phyloP scores from a whole-genome alignment of 208 protist genomes.

The Angomonas deanei region DNA sequence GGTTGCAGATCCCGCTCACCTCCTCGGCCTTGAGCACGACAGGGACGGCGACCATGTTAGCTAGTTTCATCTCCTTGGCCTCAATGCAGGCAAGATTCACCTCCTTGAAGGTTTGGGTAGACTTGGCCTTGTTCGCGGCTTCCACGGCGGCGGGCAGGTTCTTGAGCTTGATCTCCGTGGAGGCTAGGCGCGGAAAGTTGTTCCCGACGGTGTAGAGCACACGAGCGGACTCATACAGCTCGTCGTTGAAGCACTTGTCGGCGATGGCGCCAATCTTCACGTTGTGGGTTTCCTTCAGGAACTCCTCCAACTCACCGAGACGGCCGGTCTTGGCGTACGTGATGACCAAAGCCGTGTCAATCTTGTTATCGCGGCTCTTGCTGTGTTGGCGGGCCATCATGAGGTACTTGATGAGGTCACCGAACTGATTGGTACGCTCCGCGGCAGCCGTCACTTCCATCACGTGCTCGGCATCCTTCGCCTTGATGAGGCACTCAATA shows the following conservation, averaged over 20 bases:
- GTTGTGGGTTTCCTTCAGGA: conserved; percentile 96
- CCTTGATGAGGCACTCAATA: conserved; percentile 98
- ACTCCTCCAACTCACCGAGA: conserved; percentile 98
- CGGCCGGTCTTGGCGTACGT: conserved; percentile 95
- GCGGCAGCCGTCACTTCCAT: conserved; percentile 90
- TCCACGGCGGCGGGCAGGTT: conserved; percentile 96
- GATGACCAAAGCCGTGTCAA: conserved; percentile 99
- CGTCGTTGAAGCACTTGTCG: conserved; percentile 97
- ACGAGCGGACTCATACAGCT: conserved; percentile 97
- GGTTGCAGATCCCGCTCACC: conserved; percentile 90
- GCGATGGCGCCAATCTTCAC: conserved; percentile 95
- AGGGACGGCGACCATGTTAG: conserved; percentile 96
- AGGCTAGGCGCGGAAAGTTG: conserved; percentile 95
- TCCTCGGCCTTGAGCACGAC: conserved; percentile 98
- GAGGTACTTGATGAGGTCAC: conserved; percentile 98
- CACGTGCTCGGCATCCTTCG: conserved; percentile 94
- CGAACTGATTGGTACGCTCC: conserved; percentile 90
- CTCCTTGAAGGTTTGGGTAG: conserved; percentile 94
- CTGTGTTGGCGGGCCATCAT: conserved; percentile 95
- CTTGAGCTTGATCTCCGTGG: conserved; percentile 95
- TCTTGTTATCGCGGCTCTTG: conserved; percentile 78
- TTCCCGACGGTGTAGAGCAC: conserved; percentile 96
- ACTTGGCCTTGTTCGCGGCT: conserved; percentile 98
- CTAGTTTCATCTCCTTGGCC: conserved; percentile 97
- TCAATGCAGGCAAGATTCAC: conserved; percentile 98